Conservation (phyloP, 2,329 filamentous ascomycete species). For the Trichoderma sp. region DNA sequence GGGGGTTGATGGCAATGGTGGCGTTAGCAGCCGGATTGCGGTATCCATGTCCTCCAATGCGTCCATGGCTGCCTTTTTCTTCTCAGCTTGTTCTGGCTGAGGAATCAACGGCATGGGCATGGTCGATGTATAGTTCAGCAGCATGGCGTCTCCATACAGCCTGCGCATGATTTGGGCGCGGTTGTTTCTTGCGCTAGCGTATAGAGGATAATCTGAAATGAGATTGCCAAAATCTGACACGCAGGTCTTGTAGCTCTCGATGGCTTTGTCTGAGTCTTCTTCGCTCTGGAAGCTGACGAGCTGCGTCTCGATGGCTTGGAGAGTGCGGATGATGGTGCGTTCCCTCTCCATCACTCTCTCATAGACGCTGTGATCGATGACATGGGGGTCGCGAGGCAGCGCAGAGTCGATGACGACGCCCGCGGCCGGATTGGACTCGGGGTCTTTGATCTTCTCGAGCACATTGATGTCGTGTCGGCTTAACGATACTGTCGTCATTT, state of each 20-base stretch:
- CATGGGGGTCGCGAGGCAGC: constrained; percentile 60
- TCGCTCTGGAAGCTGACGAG: constrained; percentile 49
- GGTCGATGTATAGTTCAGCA: constrained; percentile 48
- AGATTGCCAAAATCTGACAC: constrained; percentile 58
- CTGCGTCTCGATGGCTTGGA: constrained; percentile 60
- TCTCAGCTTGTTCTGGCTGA: constrained; percentile 44
- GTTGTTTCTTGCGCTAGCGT: constrained; percentile 76
- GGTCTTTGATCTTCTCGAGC: constrained; percentile 69
- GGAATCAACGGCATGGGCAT: constrained; percentile 49
- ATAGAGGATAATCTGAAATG: constrained; percentile 62
- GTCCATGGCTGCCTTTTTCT: constrained; percentile 44
- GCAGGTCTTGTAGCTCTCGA: constrained; percentile 52
- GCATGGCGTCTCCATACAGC: constrained; percentile 63
- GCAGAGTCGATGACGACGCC: constrained; percentile 58
- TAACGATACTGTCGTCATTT: constrained; percentile 55
- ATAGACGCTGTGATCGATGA: constrained; percentile 57
- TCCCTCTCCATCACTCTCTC: constrained; percentile 55
- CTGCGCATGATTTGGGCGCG: constrained; percentile 69
- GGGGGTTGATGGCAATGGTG: constrained; percentile 51
- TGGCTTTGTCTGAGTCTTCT: constrained; percentile 43
- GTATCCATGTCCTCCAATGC: constrained; percentile 58
- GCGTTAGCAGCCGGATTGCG: constrained; percentile 63
- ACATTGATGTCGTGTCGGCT: constrained; percentile 64
- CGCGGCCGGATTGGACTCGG: constrained; percentile 62
- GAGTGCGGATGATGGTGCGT: constrained; percentile 55